Conservation (phyloP, 371 early-diverging fungal genomes). For the Nematocida displodere region DNA sequence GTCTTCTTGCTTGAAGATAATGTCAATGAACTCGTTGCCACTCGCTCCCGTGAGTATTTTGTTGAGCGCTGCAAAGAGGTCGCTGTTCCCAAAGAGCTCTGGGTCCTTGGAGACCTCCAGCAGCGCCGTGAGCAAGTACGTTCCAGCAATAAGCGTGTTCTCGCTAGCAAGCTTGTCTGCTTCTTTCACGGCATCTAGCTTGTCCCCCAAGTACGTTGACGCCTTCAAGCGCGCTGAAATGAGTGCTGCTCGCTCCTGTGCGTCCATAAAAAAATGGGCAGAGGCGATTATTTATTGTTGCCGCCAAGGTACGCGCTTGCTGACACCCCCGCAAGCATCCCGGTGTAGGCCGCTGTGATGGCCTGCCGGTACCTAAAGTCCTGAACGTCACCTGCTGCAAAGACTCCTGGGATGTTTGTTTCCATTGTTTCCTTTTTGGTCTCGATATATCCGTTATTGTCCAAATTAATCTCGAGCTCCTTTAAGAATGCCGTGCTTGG, state of each 20-base stretch:
- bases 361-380: conserved; percentile 85
- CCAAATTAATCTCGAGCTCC: conserved; percentile 67
- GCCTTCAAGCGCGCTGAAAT: conserved; percentile 25
- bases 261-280: conserved; percentile 41
- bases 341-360: conserved; percentile 69
- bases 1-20: conserved; percentile 6
- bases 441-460: conserved; percentile 79
- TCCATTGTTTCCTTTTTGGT: conserved; percentile 69
- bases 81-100: too few species aligned
- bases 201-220: conserved; percentile 39
- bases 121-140: conserved; percentile 24
- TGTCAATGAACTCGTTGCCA: conserved; percentile 44
- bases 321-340: conserved; percentile 59
- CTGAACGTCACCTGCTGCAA: conserved; percentile 94
- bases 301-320: background rate
- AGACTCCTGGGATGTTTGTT: conserved; percentile 80
- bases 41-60: conserved; percentile 16
- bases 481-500: conserved; percentile 70
- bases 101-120: background rate
- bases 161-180: conserved; percentile 20
- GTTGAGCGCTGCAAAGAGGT: conserved; percentile 16
- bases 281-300: background rate
- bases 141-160: conserved; percentile 37
- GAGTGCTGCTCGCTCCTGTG: conserved; percentile 36
- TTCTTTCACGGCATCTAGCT: conserved; percentile 26